phyloP scores from a whole-genome alignment of 1,284 basidiomycete species.

The Cryptococcus sp. region DNA sequence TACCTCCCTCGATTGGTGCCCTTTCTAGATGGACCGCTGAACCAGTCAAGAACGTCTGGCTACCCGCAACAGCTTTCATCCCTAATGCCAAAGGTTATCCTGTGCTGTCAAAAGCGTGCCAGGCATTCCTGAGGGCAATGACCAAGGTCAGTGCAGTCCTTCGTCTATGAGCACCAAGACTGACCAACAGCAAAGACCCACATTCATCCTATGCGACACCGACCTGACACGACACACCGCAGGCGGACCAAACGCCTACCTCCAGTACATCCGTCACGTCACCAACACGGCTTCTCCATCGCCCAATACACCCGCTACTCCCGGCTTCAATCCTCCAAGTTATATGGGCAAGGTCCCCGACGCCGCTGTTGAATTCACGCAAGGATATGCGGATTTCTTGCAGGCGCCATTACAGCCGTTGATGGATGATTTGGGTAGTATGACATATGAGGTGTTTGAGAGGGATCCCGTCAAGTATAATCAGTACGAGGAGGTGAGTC shows the following conservation, averaged over 20 bases:
- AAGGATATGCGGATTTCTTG: conserved; percentile 90
- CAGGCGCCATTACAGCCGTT: conserved; percentile 95
- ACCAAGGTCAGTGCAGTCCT: conserved; percentile 61
- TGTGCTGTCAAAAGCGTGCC: conserved; percentile 86
- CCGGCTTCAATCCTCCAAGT: conserved; percentile 50
- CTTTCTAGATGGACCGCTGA: conserved; percentile 87
- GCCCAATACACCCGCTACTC: conserved; percentile 5
- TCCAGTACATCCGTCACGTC: conserved; percentile 81
- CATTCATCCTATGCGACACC: conserved; percentile 71
- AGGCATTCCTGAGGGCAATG: conserved; percentile 79
- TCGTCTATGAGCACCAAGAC: neutral
- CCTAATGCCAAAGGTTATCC: conserved; percentile 96
- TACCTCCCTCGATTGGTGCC: conserved; percentile 68
- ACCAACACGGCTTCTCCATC: conserved; percentile 57
- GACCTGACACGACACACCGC: conserved; percentile 61
- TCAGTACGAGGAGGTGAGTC: conserved; percentile 81
- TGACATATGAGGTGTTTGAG: conserved; percentile 97
- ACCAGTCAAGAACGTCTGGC: conserved; percentile 77
- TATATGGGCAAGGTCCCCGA: conserved; percentile 49
- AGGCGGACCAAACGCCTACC: conserved; percentile 82
- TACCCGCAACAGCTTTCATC: conserved; percentile 87
- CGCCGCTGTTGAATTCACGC: conserved; percentile 76
- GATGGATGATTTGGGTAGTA: conserved; percentile 93
- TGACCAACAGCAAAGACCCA: conserved; percentile 64
- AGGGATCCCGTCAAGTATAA: conserved; percentile 95